Conservation (phyloP, 495 filamentous ascomycete species). For the Hypoxylon fragiforme region DNA sequence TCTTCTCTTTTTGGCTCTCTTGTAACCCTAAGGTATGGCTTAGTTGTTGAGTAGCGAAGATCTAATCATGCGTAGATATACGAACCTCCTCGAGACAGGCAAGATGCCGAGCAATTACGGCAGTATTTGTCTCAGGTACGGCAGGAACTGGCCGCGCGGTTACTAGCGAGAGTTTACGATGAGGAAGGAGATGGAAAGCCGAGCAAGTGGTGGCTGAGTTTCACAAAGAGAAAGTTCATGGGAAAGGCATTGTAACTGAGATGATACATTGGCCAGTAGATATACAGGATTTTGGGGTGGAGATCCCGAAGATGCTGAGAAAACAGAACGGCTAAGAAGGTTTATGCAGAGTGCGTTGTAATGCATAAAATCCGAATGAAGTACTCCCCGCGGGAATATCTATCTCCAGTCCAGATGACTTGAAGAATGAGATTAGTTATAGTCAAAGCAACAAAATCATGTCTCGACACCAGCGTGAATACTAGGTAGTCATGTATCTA, state of each 20-base stretch:
- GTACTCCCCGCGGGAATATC: slow-evolving; percentile 24
- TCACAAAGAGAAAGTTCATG: slow-evolving; percentile 99
- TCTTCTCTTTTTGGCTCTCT: too few species aligned
- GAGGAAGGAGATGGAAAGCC: slow-evolving; percentile 75
- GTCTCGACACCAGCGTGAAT: not conserved
- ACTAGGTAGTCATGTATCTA: not conserved
- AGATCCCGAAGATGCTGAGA: not conserved
- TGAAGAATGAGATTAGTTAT: slow-evolving; percentile 10
- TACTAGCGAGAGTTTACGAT: slow-evolving; percentile 83
- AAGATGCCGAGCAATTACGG: slow-evolving; percentile 83
- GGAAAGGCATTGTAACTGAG: slow-evolving; percentile 74
- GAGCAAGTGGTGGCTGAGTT: slow-evolving; percentile 99
- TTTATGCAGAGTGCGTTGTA: not conserved
- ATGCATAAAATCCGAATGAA: not conserved
- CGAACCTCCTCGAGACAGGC: slow-evolving; percentile 73
- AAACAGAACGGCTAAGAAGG: slow-evolving; percentile 1
- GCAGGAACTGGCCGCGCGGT: slow-evolving; percentile 81
- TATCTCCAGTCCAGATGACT: slow-evolving; percentile 11
- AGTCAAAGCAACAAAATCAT: slow-evolving; percentile 17
- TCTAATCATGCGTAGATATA: slow-evolving; percentile 48
- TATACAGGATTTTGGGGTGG: slow-evolving; percentile 3
- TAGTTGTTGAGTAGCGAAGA: too few species aligned
- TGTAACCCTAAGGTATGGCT: too few species aligned
- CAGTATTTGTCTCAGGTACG: slow-evolving; percentile 89
- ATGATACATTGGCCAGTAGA: not conserved